A percentile compares a stretch with the other conserved stretches of the same genome.
Conservation (phyloP, 306 rosid species). For the Cucurbita moschata region DNA sequence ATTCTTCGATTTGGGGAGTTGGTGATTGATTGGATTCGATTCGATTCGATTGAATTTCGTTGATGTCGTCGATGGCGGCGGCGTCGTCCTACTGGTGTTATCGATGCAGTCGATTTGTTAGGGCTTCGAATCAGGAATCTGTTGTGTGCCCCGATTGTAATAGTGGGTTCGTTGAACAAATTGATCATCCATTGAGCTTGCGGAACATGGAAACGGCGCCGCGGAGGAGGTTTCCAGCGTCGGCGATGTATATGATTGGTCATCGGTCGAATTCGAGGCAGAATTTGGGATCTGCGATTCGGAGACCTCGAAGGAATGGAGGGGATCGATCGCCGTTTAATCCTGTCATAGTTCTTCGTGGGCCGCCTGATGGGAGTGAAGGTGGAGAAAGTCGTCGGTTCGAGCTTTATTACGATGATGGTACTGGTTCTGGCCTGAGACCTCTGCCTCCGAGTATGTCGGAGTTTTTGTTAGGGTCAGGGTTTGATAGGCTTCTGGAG, state of each 20-base stretch:
- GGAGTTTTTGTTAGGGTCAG: constrained; percentile 66
- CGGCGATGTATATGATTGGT: constrained; percentile 63
- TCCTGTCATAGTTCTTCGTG: constrained; percentile 67
- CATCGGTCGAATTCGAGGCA: constrained; percentile 18
- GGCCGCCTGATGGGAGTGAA: constrained; percentile 12
- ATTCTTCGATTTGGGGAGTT: not conserved
- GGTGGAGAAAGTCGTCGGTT: constrained; percentile 43
- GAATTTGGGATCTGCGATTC: constrained; percentile 18
- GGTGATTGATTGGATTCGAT: not conserved
- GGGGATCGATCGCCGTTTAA: constrained; percentile 54
- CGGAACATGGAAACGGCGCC: constrained; percentile 20
- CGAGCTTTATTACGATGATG: constrained; percentile 64
- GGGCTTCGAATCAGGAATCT: constrained; percentile 19
- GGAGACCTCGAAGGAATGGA: constrained; percentile 39
- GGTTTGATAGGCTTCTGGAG: constrained; percentile 60
- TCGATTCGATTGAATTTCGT: constrained; percentile 8
- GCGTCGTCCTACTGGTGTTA: constrained; percentile 62
- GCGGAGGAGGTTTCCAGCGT: constrained; percentile 30
- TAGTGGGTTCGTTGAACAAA: constrained; percentile 49
- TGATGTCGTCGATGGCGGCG: constrained; percentile 30
- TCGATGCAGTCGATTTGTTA: constrained; percentile 52
- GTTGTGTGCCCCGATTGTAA: constrained; percentile 52
- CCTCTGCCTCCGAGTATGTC: constrained; percentile 75
- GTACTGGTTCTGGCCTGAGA: constrained; percentile 55
- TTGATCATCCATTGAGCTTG: constrained; percentile 23